A percentile compares a stretch with the other conserved stretches of the same genome.
phyloP scores from a whole-genome alignment of 2,329 filamentous ascomycete species.

The Clarireedia homoeocarpa region DNA sequence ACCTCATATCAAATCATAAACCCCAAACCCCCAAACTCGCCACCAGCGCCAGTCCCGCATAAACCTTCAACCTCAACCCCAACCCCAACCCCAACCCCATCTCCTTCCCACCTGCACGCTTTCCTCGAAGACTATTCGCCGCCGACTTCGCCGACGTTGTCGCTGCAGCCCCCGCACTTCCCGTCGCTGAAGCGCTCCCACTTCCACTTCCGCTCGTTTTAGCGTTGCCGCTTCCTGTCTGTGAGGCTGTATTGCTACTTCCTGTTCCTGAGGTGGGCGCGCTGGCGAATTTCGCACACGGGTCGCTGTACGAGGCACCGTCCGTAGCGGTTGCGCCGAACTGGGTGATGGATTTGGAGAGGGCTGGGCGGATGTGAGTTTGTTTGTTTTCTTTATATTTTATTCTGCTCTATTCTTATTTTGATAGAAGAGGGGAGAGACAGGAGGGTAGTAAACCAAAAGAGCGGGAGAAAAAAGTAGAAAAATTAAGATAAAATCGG shows the following conservation, averaged over 20 bases:
- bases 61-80: constrained; percentile 1
- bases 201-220: not conserved
- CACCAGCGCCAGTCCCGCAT: not conserved
- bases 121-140: not conserved
- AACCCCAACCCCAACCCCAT: not conserved
- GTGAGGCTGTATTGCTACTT: not conserved
- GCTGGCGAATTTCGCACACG: constrained; percentile 1
- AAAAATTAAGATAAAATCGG: not conserved
- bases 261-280: not conserved
- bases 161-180: not conserved
- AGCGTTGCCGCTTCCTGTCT: not conserved
- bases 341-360: not conserved
- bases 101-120: not conserved
- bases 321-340: constrained; percentile 4
- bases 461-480: not conserved
- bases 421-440: not conserved
- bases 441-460: too few relatives aligned
- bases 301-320: not conserved
- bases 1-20: not conserved
- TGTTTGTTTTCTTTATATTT: too few relatives aligned
- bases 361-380: not conserved
- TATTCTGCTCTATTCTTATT: not conserved
- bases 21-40: constrained; percentile 3
- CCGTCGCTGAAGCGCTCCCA: not conserved
- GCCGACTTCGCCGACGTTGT: not conserved